phyloP scores from a whole-genome alignment of 2,329 filamentous ascomycete species.

The Cordyceps cicadae region DNA sequence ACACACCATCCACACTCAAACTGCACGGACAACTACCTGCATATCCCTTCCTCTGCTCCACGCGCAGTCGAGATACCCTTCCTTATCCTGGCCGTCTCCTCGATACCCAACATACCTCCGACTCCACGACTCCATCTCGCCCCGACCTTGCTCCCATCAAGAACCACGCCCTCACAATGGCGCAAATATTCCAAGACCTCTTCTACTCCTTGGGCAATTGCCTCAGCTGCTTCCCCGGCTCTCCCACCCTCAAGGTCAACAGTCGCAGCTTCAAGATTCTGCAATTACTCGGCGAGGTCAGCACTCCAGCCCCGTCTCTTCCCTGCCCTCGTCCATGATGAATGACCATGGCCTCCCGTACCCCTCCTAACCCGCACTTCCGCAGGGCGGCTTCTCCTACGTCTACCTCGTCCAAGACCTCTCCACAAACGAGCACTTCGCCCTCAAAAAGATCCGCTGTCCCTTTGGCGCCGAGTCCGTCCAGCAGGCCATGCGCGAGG shows the following conservation, averaged over 20 bases:
- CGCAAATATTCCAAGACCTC: constrained; percentile 78
- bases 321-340: background rate
- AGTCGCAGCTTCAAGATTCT: constrained; percentile 91
- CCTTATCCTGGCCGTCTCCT: background rate
- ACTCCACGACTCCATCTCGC: background rate
- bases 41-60: background rate
- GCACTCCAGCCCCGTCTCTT: background rate
- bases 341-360: background rate
- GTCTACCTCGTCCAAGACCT: constrained; percentile 97
- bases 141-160: background rate
- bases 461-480: constrained; percentile 96
- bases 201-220: constrained; percentile 90
- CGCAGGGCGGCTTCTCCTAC: constrained; percentile 90
- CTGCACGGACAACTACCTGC: background rate
- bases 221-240: constrained; percentile 91
- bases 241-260: constrained; percentile 92
- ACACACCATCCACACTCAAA: too few species aligned
- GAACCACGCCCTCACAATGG: constrained; percentile 42
- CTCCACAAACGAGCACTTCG: constrained; percentile 72
- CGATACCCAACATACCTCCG: background rate
- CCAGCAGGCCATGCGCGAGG: constrained; percentile 88
- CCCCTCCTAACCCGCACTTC: background rate
- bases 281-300: constrained; percentile 82
- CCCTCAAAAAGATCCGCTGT: constrained; percentile 97
- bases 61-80: background rate